Percentiles rank a stretch among this genome's conserved stretches.
phyloP scores from a whole-genome alignment of 257 asterid genomes.

The Solanum ossicruentum region DNA sequence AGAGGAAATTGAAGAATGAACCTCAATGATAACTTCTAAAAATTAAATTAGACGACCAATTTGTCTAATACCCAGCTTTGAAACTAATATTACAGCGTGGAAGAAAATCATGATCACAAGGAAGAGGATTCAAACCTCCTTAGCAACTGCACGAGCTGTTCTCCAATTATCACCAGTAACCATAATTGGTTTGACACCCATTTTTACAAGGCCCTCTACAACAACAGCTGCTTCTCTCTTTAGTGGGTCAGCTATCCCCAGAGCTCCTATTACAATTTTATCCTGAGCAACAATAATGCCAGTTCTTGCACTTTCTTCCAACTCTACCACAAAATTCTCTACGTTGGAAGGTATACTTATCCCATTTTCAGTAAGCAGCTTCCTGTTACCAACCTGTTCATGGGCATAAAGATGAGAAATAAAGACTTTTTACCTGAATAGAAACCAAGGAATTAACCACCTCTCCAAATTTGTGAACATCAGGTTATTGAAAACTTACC shows the following conservation, averaged over 20 bases:
- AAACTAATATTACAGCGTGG: neutral
- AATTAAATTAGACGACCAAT: neutral
- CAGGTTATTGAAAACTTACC: constrained; percentile 42
- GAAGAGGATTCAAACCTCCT: constrained; percentile 46
- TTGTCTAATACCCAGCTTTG: neutral
- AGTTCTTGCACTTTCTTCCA: constrained; percentile 92
- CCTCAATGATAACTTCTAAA: neutral
- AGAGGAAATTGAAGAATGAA: neutral
- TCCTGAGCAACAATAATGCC: constrained; percentile 74
- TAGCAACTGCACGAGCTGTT: constrained; percentile 95
- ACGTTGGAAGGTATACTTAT: constrained; percentile 39
- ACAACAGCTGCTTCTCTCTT: constrained; percentile 98
- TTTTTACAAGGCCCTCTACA: constrained; percentile 77
- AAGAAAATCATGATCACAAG: neutral
- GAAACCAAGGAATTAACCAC: neutral
- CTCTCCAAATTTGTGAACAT: neutral
- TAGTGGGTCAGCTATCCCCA: constrained; percentile 95
- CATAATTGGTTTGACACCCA: constrained; percentile 90
- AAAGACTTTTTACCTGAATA: neutral
- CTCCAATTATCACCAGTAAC: constrained; percentile 99
- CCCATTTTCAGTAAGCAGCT: constrained; percentile 54
- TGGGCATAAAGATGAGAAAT: neutral
- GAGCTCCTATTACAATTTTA: constrained; percentile 47
- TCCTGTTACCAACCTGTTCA: constrained; percentile 83
- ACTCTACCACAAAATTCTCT: constrained; percentile 65